Base-by-base conservation (phyloP, 306 rosid species). In the Biancaea sappan region DNA sequence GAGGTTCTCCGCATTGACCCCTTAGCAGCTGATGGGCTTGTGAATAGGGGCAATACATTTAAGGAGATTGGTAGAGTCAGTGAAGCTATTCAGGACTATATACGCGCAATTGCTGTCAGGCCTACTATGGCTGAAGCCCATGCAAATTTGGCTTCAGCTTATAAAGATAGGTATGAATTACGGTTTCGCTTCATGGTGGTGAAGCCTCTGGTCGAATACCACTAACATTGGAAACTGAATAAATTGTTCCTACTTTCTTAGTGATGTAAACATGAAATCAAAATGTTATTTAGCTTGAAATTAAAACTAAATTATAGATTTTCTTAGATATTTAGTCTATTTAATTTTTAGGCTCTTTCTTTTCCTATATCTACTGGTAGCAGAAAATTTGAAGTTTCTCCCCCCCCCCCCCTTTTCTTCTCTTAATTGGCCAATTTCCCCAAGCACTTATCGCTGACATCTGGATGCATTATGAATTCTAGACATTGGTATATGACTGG, bases 121-220 rank as follows among this genome's bases (percentile, higher is more conserved):
- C 97, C 98, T n/a, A 74, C 84, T 6, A 91, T 91, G 97, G 98
- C 98, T 12, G 98, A 94, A 84, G 98, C 98, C 62, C 98, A 94
- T 89, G 98, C 97, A 35, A 94, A 94, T 77, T 81, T 94, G 89
- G 98, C 98, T 57, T 94, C 98, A 75, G 97, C 98, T 57, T 91
- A 91, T 81, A 94, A 94, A 80, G 98, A 94, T 77, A 94, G 97
- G 98, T 94, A 66, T 79, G 58, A 58, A 28, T 79, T 28, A 62
- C 41, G 4, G n/a, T 67, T 66, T 60, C 43, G 51, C 63, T 73
- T 77, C 18, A 12, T 60, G 6, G 16, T 37, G 52, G 24, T 59
- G 66, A 62, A 70, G 24, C 28, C 66, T 8, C 8, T 37, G 8
- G 21, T 13, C 35, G 12, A 66, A 43, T 70, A 16, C 59, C 44